These are phyloP conservation scores for Monosporozyma yasuniensis DNA, from an alignment of 805 yeast species.

Conservation along the genomic window DNA sequence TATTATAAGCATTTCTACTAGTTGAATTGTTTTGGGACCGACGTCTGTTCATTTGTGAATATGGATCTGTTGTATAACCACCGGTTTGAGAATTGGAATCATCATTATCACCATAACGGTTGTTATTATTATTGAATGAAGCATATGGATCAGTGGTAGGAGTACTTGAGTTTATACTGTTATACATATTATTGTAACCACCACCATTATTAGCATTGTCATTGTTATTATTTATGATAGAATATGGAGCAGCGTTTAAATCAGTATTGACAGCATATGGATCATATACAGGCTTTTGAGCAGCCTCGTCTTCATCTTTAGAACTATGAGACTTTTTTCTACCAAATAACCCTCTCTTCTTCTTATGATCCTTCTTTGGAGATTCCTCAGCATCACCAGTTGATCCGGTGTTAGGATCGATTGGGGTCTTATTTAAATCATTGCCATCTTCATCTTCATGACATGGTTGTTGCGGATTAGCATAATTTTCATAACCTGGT, in stretches of 20 bases:
- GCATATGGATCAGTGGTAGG: slow-evolving; percentile 7
- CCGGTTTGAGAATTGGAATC: not conserved
- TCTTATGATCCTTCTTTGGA: slow-evolving; percentile 5
- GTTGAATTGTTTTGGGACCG: not conserved
- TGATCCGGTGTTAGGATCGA: not conserved
- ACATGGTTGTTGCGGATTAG: slow-evolving; percentile 8
- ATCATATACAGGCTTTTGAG: slow-evolving; percentile 3
- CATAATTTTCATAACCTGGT: slow-evolving; percentile 30
- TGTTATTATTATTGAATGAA: not conserved
- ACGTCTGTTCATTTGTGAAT: not conserved
- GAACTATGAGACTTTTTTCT: slow-evolving; percentile 4
- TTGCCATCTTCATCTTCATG: not conserved
- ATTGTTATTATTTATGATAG: not conserved
- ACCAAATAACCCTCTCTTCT: slow-evolving; percentile 9
- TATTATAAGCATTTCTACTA: not conserved
- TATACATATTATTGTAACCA: not conserved
- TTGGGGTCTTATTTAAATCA: slow-evolving; percentile 4
- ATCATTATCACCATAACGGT: not conserved
- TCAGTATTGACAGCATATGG: slow-evolving; percentile 9
- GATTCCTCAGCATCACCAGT: not conserved
- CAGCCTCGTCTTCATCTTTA: not conserved
- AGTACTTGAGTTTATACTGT: not conserved
- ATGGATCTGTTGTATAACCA: not conserved
- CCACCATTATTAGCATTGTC: not conserved
- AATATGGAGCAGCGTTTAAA: slow-evolving; percentile 2